Conservation (phyloP, 179 eudicot species). For the Silene coronaria region DNA sequence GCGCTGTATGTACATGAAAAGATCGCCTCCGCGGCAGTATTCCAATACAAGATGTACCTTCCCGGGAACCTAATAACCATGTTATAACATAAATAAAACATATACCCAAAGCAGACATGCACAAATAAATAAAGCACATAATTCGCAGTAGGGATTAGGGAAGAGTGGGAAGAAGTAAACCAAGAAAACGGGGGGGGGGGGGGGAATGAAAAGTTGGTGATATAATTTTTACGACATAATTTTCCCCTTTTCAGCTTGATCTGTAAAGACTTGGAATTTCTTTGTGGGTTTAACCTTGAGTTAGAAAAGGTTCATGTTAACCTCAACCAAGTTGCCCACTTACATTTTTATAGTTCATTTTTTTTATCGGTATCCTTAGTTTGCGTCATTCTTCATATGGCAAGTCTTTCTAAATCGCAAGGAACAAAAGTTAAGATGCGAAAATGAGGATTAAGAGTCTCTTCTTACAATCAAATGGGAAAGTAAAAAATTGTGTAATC, state of each 20-base stretch:
- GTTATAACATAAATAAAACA: background rate
- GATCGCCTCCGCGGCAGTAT: conserved; percentile 93
- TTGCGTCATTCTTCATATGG: no score
- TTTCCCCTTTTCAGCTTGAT: no score
- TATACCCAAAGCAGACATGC: background rate
- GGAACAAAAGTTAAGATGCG: background rate
- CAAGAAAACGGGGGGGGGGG: no score
- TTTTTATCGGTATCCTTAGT: no score
- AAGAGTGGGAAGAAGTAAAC: background rate
- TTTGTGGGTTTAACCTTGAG: no score
- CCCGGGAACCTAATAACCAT: conserved; percentile 59
- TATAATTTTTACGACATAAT: no score
- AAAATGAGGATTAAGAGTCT: background rate
- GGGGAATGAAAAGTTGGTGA: background rate
- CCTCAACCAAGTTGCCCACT: no score
- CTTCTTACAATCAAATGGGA: conserved; percentile 1
- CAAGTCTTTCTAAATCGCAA: no score
- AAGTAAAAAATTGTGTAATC: background rate
- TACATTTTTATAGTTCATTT: no score
- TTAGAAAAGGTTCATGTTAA: no score
- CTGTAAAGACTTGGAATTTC: no score
- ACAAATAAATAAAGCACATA: background rate
- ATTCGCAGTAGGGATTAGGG: background rate
- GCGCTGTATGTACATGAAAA: conserved; percentile 67
- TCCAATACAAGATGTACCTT: conserved; percentile 86